Base-by-base conservation (phyloP, 441 rosid genomes). In the Biscutella auriculata region DNA sequence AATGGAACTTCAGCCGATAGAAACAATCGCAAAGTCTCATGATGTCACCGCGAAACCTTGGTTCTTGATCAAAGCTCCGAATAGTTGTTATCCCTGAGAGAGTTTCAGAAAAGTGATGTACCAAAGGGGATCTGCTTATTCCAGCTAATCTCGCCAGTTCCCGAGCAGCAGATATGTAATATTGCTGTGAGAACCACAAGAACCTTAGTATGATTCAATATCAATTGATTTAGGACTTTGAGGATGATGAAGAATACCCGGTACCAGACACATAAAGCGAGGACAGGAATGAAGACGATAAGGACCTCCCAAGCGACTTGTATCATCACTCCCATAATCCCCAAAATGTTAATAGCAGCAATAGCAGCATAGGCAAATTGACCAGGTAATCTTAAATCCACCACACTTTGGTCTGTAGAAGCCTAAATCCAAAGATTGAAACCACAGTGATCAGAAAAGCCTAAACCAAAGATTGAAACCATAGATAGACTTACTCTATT, bases 241-340 rank as follows among this genome's bases (percentile, higher is more conserved):
- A 39, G 29, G 15, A 23, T 32, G 17, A 50, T 29, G 28, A 57
- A 55, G 11, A 63, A 35, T 77, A 86, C 97, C 95, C 81, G 85
- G 57, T 79, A 84, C 93, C 88, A 84, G 66, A 83, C 62, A 65
- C 82, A 72, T 71, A 63, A 52, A 51, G 83, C 65, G 52, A 84
- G 55, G 34, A 84, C 82, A 9, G 95, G 95, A 61, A 89, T 74
- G 35, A 79, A 86, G 58, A 82, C 65, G 14, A 85, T 49, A 58
- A 79, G 82, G 35, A 88, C 80, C 71, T 79, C 87, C 96, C 97
- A 89, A 7, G 95, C 88, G 15, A 78, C 97, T 67, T 80, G 94
- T 61, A 82, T 81, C 83, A 90, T 87, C 64, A 90, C 89, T 4
- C 71, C 87, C 32, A 87, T 78, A 59, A 79, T 76, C 45, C 90